phyloP scores from a whole-genome alignment of 2,329 filamentous ascomycete genomes.

The Knufia fluminis region DNA sequence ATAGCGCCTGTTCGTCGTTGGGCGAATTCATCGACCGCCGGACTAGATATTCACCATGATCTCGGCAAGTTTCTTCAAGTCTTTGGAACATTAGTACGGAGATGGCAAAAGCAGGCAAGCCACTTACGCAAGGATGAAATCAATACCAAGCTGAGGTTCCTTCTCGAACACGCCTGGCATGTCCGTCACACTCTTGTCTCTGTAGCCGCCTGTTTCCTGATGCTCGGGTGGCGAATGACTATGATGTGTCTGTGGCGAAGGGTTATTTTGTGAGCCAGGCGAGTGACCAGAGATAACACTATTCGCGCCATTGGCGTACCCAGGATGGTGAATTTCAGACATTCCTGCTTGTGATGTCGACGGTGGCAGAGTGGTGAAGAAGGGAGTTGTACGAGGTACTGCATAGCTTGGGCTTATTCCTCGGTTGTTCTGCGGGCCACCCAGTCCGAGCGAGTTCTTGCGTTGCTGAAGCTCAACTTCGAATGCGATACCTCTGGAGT shows the following conservation, averaged over 20 bases:
- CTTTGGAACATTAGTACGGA: slow-evolving; percentile 12
- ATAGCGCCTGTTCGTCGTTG: slow-evolving; percentile 51
- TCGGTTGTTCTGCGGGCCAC: background rate
- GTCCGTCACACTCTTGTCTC: slow-evolving; percentile 11
- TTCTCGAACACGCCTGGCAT: slow-evolving; percentile 35
- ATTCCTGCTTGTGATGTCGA: slow-evolving; percentile 13
- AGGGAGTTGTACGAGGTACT: slow-evolving; percentile 2
- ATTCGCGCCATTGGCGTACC: slow-evolving; percentile 14
- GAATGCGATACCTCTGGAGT: slow-evolving; percentile 49
- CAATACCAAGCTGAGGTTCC: slow-evolving; percentile 39
- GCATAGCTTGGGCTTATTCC: slow-evolving; percentile 4
- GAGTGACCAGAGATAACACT: slow-evolving; percentile 18
- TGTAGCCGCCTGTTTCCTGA: slow-evolving; percentile 14
- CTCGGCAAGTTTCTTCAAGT: slow-evolving; percentile 80
- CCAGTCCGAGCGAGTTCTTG: slow-evolving; percentile 13
- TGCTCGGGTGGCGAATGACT: slow-evolving; percentile 22
- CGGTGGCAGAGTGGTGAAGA: background rate
- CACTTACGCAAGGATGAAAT: slow-evolving; percentile 39
- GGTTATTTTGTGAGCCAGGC: slow-evolving; percentile 11
- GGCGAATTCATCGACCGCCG: slow-evolving; percentile 44
- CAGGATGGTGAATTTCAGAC: slow-evolving; percentile 11
- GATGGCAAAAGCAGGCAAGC: background rate
- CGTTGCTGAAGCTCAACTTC: slow-evolving; percentile 39
- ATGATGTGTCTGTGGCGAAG: slow-evolving; percentile 14
- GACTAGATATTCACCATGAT: slow-evolving; percentile 73